Evolutionary conservation across 331 rosid genomes (phyloP), one percentile per base, ranked within the genome.

Genomic region (Ulmus americana): DNA sequence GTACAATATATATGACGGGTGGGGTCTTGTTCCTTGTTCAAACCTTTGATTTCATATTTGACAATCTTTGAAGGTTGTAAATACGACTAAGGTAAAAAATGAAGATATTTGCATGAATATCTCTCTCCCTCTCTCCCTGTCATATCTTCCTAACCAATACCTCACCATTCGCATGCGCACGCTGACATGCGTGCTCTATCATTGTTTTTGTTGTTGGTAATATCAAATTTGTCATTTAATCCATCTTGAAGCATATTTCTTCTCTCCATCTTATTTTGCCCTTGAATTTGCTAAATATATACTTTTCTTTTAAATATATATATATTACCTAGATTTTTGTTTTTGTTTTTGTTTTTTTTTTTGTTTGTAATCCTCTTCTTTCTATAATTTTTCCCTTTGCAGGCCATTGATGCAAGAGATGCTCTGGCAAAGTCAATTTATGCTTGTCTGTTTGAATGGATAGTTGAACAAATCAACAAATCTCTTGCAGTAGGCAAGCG

Each of bases 401-500:
- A 94, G 99, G 95, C 99, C 43, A 73, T 77, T 62, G 97, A 90
- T 70, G 86, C 99, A 0, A 85, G 99, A 77, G 99, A 94, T 85
- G 97, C 99, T 79, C 85, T 94, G 88, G 95, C 99, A n/a, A 94
- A 94, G 87, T 94, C 97, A 71, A 84, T 94, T 63, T 94, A 94
- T 74, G 88, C 99, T 39, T 85, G 87, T 76, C 68, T 94, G 61
- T 94, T 90, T 84, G 99, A 94, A 70, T 94, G 99, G 99, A 76
- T 94, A 78, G 95, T 94, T 63, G 97, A 94, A 67, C 99, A 94
- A 79, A 94, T 94, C 55, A 94, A 94, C 84, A 85, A 85, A 78
- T 94, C 99, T 61, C 99, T 94, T 71, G 95, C 94, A 15, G 99
- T 87, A 69, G 99, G 99, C 70, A 94, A 94, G 79, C 82, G 96